These are phyloP conservation scores for Trichosporon ovoides DNA, from an alignment of 1,284 basidiomycete species.

Conservation along the genomic window DNA sequence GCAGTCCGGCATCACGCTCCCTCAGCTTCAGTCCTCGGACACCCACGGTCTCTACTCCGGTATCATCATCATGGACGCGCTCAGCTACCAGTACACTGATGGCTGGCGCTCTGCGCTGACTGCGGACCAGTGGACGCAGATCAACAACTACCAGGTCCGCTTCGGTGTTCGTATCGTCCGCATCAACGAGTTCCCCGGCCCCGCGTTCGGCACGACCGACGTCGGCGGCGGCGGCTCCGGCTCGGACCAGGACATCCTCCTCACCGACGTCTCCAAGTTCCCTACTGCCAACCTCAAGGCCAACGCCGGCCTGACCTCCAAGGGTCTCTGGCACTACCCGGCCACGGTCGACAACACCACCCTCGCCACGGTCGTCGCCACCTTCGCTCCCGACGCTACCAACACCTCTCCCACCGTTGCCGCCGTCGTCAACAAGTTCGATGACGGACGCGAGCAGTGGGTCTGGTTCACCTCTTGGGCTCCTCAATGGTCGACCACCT, in stretches of 20 bases:
- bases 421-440: constrained; percentile 11
- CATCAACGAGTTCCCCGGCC: constrained; percentile 13
- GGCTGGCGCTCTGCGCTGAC: constrained; percentile 7
- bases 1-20: not conserved
- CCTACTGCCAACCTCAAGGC: constrained; percentile 7
- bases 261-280: constrained; percentile 7
- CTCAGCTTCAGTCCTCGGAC: not conserved
- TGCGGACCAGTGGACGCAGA: constrained; percentile 5
- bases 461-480: constrained; percentile 13
- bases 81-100: not conserved
- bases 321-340: constrained; percentile 12
- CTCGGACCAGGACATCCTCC: constrained; percentile 5
- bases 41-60: constrained; percentile 9
- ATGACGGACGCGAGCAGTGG: constrained; percentile 5
- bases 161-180: constrained; percentile 12
- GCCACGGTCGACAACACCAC: not conserved
- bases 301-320: not conserved
- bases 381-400: not conserved
- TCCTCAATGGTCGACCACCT: constrained; percentile 10
- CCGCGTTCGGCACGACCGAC: not conserved
- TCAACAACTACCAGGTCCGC: constrained; percentile 6
- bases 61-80: constrained; percentile 9
- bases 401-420: not conserved
- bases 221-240: not conserved
- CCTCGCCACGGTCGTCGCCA: constrained; percentile 7